Evolutionary conservation across 768 basidiomycete species (phyloP), one percentile per base, ranked within the genome.

Genomic region (Cystobasidium ongulense): DNA sequence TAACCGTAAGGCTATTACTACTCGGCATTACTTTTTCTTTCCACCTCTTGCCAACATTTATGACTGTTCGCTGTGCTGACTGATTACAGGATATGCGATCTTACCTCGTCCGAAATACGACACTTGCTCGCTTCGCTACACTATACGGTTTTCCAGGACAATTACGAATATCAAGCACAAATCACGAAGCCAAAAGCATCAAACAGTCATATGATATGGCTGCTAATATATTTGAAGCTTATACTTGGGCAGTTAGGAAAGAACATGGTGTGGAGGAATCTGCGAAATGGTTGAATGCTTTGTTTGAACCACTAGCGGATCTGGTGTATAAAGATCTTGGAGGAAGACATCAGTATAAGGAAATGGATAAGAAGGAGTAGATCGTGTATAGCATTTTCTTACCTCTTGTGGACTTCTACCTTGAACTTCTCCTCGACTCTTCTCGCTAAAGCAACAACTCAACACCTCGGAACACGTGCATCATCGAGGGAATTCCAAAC

Each of bases 221-320:
- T 46, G 63, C 63, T 3, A 64, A 64, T 38, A 10, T 64, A 4
- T 64, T 64, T 35, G 63, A 64, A 41, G 63, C 63, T 25, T 10
- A 17, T 35, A 8, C 43, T 27, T 64, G 63, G 63, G 63, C 63
- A n/a, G 63, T 64, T 1, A 7, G 36, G 11, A 46, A 25, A n/a
- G 38, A 64, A 35, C 38, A 41, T 64, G 63, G 63, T 23, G 27
- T 29, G 2, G 31, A 36, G 5, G 38, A 4, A n/a, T 8, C 38
- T 3, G 63, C 31, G 36, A 13, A 39, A 13, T 64, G 63, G 63
- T 17, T 64, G 3, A 18, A 64, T 27, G 31, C 38, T 27, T 21
- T 64, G 3, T 64, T 39, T 36, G 38, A 13, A 23, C 36, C 36
- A 11, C 63, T 64, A 13, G 63, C 63, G 21, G 63, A 64, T n/a